Percentiles rank a stretch among this genome's conserved stretches.
phyloP scores from a whole-genome alignment of 805 yeast species.

The Wickerhamomyces queroliae region DNA sequence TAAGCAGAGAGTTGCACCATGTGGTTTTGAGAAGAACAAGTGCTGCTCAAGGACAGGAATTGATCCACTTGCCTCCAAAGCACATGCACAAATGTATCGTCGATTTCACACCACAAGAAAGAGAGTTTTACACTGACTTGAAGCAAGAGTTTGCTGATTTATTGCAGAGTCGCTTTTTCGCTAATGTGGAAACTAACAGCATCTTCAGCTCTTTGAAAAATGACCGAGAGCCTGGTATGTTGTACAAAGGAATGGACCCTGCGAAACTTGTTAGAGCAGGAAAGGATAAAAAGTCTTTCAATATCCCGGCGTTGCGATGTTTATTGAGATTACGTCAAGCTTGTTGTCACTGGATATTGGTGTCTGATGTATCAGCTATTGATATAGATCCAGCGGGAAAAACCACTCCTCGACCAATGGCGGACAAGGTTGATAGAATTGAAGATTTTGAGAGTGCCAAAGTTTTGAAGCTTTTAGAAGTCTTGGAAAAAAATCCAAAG shows the following conservation, averaged over 20 bases:
- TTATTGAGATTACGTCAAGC: conserved; percentile 31
- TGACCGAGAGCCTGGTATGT: conserved; percentile 7
- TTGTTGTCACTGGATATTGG: conserved; percentile 29
- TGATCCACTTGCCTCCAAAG: conserved; percentile 17
- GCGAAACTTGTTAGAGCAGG: conserved; percentile 6
- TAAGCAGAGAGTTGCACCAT: conserved; percentile 21
- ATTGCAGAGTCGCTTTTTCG: conserved; percentile 2
- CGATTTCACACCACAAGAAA: conserved; percentile 22
- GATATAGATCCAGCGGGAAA: conserved; percentile 10
- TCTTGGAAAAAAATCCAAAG: conserved; percentile 25
- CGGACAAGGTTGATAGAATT: conserved; percentile 10
- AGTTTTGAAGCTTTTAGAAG: conserved; percentile 24
- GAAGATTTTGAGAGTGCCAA: conserved; percentile 26
- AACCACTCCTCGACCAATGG: not conserved
- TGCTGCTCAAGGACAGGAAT: conserved; percentile 22
- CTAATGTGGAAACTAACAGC: conserved; percentile 1
- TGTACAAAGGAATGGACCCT: conserved; percentile 5
- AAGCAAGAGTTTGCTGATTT: conserved; percentile 10
- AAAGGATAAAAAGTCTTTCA: conserved; percentile 8
- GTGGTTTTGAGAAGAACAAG: conserved; percentile 43
- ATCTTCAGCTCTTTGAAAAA: not conserved
- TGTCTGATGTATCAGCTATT: conserved; percentile 8
- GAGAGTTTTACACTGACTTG: conserved; percentile 20
- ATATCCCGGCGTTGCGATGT: conserved; percentile 22
- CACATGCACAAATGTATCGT: conserved; percentile 13